Evolutionary conservation across 2,329 filamentous ascomycete genomes (phyloP).

Genomic region (Talaromyces sp.): DNA sequence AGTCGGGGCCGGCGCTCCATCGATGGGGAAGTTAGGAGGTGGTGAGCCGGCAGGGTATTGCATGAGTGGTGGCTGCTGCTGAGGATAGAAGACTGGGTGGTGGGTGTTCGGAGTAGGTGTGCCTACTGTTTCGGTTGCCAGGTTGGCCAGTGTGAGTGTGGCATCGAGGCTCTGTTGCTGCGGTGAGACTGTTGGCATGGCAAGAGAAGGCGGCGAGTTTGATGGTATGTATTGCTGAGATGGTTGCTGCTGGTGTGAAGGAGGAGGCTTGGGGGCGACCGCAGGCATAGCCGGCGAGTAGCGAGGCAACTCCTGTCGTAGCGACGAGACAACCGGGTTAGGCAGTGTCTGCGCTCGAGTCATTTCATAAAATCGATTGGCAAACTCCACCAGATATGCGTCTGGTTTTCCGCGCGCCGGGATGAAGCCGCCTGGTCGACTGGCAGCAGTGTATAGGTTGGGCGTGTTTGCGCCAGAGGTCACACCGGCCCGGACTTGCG

Average conservation of each 20-base stretch:
- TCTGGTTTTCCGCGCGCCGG: constrained; percentile 4
- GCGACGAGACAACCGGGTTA: constrained; percentile 15
- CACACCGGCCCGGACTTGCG: constrained; percentile 37
- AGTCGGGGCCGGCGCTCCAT: neutral
- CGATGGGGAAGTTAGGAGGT: neutral
- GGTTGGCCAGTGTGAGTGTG: constrained; percentile 11
- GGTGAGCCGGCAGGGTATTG: neutral
- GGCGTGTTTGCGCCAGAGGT: constrained; percentile 17
- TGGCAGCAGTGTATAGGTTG: neutral
- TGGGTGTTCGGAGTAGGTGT: neutral
- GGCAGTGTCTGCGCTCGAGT: constrained; percentile 26
- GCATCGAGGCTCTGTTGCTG: constrained; percentile 8
- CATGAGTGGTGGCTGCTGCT: neutral
- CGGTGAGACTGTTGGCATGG: neutral
- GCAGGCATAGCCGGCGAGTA: constrained; percentile 15
- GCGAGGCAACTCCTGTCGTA: constrained; percentile 22
- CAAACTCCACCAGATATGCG: constrained; percentile 25
- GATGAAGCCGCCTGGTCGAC: neutral
- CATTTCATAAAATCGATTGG: constrained; percentile 31
- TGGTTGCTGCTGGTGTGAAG: constrained; percentile 7
- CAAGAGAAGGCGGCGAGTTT: neutral
- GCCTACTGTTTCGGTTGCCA: constrained; percentile 1
- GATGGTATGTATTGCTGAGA: constrained; percentile 1
- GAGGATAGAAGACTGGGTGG: neutral
- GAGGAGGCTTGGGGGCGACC: constrained; percentile 12